phyloP scores from a whole-genome alignment of 768 basidiomycete genomes.

The Amanita rimosa region DNA sequence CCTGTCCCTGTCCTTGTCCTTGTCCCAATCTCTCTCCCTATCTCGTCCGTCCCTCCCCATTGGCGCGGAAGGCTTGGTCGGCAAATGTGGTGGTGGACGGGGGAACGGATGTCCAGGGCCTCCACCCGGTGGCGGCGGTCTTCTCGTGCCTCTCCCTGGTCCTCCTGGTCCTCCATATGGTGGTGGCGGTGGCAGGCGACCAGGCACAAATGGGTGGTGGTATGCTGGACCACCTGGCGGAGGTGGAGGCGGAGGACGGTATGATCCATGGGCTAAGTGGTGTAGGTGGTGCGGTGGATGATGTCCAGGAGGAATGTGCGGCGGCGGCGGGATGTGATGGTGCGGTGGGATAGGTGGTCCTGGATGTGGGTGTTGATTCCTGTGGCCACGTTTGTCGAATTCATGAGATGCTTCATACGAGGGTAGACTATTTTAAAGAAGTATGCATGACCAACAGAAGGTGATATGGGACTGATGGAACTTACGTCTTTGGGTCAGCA shows the following conservation, averaged over 20 bases:
- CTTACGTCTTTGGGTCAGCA: slow-evolving; percentile 72
- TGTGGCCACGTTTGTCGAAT: slow-evolving; percentile 64
- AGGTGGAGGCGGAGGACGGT: slow-evolving; percentile 5
- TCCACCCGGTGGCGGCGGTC: slow-evolving; percentile 6
- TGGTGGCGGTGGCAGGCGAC: slow-evolving; percentile 8
- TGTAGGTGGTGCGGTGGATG: slow-evolving; percentile 10
- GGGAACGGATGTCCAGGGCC: slow-evolving; percentile 2
- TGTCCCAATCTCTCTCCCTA: slow-evolving; percentile 2
- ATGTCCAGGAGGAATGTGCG: slow-evolving; percentile 10
- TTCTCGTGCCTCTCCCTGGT: slow-evolving; percentile 7
- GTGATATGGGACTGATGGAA: slow-evolving; percentile 5
- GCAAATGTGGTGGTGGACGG: slow-evolving; percentile 12
- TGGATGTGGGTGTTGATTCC: slow-evolving; percentile 21
- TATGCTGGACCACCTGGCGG: slow-evolving; percentile 8
- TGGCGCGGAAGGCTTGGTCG: slow-evolving; percentile 9
- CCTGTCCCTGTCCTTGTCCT: not conserved
- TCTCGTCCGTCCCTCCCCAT: slow-evolving; percentile 7
- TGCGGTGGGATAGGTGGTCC: slow-evolving; percentile 10
- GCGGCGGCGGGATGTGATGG: slow-evolving; percentile 10
- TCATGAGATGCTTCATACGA: slow-evolving; percentile 77
- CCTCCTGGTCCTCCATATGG: slow-evolving; percentile 4
- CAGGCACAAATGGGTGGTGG: not conserved
- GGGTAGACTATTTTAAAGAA: slow-evolving; percentile 38
- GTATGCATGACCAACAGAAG: not conserved
- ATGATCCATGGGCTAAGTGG: slow-evolving; percentile 15